phyloP scores from a whole-genome alignment of 305 asterid genomes.

The Solanum hybrid region DNA sequence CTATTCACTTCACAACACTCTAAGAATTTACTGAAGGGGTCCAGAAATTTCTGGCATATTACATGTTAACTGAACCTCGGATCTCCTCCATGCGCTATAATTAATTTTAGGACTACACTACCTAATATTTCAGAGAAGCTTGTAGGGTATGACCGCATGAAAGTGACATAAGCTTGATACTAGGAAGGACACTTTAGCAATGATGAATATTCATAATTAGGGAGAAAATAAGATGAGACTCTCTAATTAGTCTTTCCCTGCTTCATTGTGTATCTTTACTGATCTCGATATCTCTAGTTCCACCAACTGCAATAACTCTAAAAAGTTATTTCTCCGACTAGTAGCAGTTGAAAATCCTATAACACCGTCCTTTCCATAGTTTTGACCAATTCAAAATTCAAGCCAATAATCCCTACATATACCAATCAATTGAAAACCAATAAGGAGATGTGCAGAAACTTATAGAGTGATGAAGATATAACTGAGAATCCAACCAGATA shows the following conservation, averaged over 20 bases:
- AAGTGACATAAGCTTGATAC: not conserved
- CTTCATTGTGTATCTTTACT: not conserved
- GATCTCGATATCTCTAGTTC: not conserved
- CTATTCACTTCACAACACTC: not conserved
- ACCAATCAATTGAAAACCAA: not conserved
- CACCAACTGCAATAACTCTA: not conserved
- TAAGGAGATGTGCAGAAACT: not conserved
- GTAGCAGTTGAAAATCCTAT: not conserved
- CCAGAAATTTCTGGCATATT: not conserved
- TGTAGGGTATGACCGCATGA: not conserved
- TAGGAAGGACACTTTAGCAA: not conserved
- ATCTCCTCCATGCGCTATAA: not conserved
- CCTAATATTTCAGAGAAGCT: not conserved
- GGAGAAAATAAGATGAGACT: not conserved
- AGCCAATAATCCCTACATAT: not conserved
- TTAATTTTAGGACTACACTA: not conserved
- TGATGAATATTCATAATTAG: not conserved
- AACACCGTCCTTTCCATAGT: not conserved
- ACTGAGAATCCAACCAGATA: not conserved
- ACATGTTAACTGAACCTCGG: not conserved
- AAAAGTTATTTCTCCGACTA: not conserved
- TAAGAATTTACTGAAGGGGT: not conserved
- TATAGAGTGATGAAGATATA: not conserved
- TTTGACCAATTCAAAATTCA: not conserved
- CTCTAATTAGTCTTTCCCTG: not conserved